Evolutionary conservation across 225 moss, liverwort and hornwort genomes (phyloP).

Genomic region (Pseudoscleropodium purum): DNA sequence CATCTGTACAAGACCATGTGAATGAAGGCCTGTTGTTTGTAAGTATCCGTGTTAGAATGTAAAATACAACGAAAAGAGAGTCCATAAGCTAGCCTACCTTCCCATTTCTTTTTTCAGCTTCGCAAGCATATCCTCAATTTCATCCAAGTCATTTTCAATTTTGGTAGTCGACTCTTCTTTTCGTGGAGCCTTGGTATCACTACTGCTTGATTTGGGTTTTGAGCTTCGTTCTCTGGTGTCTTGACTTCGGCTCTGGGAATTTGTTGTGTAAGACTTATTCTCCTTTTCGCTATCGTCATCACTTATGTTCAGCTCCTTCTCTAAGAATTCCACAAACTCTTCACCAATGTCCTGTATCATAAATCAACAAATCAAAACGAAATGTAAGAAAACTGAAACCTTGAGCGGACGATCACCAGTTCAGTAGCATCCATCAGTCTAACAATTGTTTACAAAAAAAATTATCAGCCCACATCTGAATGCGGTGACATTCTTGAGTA

Average conservation of each 20-base stretch:
- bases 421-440: background rate
- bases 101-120: constrained; percentile 83
- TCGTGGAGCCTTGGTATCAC: constrained; percentile 3
- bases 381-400: background rate
- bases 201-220: background rate
- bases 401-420: background rate
- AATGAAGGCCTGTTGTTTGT: background rate
- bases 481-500: background rate
- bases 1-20: background rate
- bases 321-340: constrained; percentile 90
- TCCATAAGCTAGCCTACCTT: constrained; percentile 3
- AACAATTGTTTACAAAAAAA: background rate
- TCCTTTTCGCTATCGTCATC: constrained; percentile 25
- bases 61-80: background rate
- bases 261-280: constrained; percentile 1
- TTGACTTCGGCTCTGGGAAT: constrained; percentile 1
- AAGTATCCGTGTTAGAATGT: background rate
- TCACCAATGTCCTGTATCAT: constrained; percentile 74
- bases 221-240: constrained; percentile 23
- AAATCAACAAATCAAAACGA: background rate
- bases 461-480: background rate
- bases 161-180: constrained; percentile 9
- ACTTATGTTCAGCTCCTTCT: constrained; percentile 75
- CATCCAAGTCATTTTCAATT: constrained; percentile 53
- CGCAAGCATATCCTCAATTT: constrained; percentile 93